Conservation (phyloP, 495 filamentous ascomycete genomes). For the Aspergillus coremiiformis region DNA sequence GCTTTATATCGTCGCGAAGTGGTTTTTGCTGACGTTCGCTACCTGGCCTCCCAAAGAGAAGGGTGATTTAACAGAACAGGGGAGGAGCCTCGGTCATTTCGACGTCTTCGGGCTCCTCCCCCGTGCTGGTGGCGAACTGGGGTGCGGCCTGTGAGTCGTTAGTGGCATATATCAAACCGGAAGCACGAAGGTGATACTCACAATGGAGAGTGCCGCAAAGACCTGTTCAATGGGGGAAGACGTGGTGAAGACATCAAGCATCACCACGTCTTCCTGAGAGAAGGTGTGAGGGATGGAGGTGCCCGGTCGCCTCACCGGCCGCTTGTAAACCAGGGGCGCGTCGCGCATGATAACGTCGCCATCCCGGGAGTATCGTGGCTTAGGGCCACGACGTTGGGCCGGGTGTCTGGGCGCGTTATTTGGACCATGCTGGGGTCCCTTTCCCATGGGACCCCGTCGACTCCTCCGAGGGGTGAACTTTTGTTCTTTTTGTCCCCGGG, state of each 20-base stretch:
- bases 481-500: not conserved
- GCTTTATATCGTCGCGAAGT: not conserved
- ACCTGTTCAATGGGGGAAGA: not conserved
- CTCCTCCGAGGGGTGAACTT: not conserved
- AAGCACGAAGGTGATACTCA: not conserved
- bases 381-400: not conserved
- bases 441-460: not conserved
- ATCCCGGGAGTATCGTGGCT: not conserved
- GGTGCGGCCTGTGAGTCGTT: not conserved
- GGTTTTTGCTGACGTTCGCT: not conserved
- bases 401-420: not conserved
- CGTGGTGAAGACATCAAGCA: not conserved
- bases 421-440: not conserved
- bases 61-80: not conserved
- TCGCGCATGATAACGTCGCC: constrained; percentile 7
- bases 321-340: not conserved
- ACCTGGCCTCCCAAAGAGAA: not conserved
- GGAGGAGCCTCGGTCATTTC: constrained; percentile 6
- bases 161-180: not conserved
- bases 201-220: not conserved
- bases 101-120: not conserved
- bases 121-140: not conserved
- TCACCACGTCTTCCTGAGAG: not conserved
- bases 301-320: not conserved
- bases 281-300: not conserved